A percentile compares a stretch with the other conserved stretches of the same genome.
Evolutionary conservation across 2,329 filamentous ascomycete species (phyloP).

Genomic region (Fusarium mundagurra): DNA sequence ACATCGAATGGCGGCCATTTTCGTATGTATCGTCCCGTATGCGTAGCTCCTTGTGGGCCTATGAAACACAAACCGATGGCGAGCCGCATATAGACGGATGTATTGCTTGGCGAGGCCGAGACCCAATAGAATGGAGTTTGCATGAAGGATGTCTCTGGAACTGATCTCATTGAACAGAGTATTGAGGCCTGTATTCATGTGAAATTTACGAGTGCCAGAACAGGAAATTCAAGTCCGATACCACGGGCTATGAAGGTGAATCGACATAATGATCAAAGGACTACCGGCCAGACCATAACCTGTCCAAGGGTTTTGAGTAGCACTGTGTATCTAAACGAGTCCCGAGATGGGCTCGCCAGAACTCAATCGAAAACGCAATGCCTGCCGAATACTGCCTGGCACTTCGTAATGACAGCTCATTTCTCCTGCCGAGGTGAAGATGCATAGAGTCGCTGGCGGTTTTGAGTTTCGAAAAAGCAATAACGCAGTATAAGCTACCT

Average conservation of each 20-base stretch:
- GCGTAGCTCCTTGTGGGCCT: constrained; percentile 16
- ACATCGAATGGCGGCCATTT: neutral
- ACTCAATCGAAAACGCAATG: neutral
- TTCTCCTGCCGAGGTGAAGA: constrained; percentile 3
- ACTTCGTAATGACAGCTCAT: constrained; percentile 6
- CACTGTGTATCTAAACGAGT: neutral
- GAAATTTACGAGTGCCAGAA: neutral
- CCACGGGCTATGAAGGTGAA: neutral
- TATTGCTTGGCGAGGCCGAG: constrained; percentile 20
- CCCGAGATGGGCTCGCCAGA: neutral
- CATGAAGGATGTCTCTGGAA: constrained; percentile 5
- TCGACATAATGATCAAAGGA: neutral
- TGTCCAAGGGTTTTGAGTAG: neutral
- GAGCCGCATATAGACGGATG: constrained; percentile 29
- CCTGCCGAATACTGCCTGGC: neutral
- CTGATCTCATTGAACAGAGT: constrained; percentile 8
- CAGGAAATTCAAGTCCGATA: neutral
- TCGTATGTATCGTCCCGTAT: constrained; percentile 24
- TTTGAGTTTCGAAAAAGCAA: constrained; percentile 23
- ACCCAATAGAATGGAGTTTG: constrained; percentile 25
- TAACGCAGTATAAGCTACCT: constrained; percentile 24
- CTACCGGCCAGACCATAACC: neutral
- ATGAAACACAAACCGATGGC: constrained; percentile 33
- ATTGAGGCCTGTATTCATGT: constrained; percentile 8
- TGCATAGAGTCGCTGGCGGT: constrained; percentile 4